These are phyloP conservation scores for Fusarium tricinctum DNA, from an alignment of 2,329 filamentous ascomycete species.

Conservation along the genomic window DNA sequence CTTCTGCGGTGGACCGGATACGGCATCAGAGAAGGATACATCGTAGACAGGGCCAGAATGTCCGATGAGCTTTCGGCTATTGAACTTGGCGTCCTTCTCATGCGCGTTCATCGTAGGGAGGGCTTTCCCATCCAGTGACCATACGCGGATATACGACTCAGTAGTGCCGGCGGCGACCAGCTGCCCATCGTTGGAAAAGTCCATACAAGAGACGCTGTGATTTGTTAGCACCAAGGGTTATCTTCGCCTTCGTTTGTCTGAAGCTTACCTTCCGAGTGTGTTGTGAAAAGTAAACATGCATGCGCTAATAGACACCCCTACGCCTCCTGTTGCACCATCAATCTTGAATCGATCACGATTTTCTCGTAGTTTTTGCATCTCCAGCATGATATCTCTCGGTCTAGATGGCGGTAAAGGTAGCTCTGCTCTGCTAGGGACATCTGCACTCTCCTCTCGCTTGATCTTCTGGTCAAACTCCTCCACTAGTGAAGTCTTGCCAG, in stretches of 20 bases:
- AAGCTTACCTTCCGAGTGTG: slow-evolving; percentile 83
- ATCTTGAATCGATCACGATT: slow-evolving; percentile 93
- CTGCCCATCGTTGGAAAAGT: slow-evolving; percentile 92
- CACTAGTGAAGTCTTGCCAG: slow-evolving; percentile 79
- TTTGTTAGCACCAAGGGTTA: slow-evolving; percentile 28
- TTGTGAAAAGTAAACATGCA: slow-evolving; percentile 99
- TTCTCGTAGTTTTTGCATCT: slow-evolving; percentile 94
- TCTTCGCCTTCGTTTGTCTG: neutral
- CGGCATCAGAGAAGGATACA: slow-evolving; percentile 85
- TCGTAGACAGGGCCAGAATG: slow-evolving; percentile 92
- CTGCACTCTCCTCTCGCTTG: slow-evolving; percentile 90
- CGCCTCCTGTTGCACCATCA: slow-evolving; percentile 84
- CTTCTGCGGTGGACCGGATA: slow-evolving; percentile 66
- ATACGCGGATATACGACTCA: slow-evolving; percentile 96
- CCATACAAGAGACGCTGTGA: slow-evolving; percentile 85
- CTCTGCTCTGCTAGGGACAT: slow-evolving; percentile 82
- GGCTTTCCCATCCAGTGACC: slow-evolving; percentile 88
- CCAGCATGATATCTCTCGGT: slow-evolving; percentile 90
- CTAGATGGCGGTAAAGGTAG: slow-evolving; percentile 90
- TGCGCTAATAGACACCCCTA: slow-evolving; percentile 86
- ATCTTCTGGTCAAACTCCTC: slow-evolving; percentile 90
- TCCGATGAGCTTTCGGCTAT: slow-evolving; percentile 82
- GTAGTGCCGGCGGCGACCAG: slow-evolving; percentile 90
- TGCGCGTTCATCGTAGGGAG: slow-evolving; percentile 75
- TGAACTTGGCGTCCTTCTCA: slow-evolving; percentile 71